phyloP scores from a whole-genome alignment of 805 yeast species.

The Saturnispora diversa region DNA sequence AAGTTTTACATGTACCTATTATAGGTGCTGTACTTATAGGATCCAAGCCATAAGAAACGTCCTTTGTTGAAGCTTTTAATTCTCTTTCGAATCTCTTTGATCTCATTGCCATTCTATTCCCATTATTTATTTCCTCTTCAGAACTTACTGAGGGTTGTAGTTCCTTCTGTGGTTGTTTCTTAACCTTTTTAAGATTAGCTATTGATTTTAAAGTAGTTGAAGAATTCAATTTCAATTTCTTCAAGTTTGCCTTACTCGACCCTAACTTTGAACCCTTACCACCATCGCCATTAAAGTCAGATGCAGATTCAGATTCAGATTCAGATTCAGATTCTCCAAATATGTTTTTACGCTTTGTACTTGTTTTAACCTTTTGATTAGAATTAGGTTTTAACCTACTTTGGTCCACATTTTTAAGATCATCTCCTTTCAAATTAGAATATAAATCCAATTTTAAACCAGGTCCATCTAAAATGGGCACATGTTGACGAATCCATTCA shows the following conservation, averaged over 20 bases:
- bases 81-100: slow-evolving; percentile 41
- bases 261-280: too few species aligned
- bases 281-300: neutral
- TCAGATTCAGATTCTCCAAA: slow-evolving; percentile 18
- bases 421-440: neutral
- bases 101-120: slow-evolving; percentile 22
- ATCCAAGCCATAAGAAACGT: slow-evolving; percentile 9
- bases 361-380: neutral
- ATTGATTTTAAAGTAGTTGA: neutral
- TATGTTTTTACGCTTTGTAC: slow-evolving; percentile 11
- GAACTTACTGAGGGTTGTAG: neutral
- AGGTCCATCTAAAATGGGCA: slow-evolving; percentile 35
- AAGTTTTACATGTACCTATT: slow-evolving; percentile 53
- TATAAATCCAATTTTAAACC: slow-evolving; percentile 14
- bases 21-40: slow-evolving; percentile 23
- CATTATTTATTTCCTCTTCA: slow-evolving; percentile 1
- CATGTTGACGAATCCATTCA: slow-evolving; percentile 44
- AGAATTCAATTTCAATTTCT: neutral
- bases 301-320: slow-evolving; percentile 10
- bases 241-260: too few species aligned
- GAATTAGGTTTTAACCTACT: neutral
- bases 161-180: slow-evolving; percentile 1
- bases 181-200: slow-evolving; percentile 8
- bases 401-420: neutral
- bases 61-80: slow-evolving; percentile 17